These are phyloP conservation scores for Polytrichum formosum DNA, from an alignment of 225 moss, liverwort and hornwort species.

Conservation along the genomic window DNA sequence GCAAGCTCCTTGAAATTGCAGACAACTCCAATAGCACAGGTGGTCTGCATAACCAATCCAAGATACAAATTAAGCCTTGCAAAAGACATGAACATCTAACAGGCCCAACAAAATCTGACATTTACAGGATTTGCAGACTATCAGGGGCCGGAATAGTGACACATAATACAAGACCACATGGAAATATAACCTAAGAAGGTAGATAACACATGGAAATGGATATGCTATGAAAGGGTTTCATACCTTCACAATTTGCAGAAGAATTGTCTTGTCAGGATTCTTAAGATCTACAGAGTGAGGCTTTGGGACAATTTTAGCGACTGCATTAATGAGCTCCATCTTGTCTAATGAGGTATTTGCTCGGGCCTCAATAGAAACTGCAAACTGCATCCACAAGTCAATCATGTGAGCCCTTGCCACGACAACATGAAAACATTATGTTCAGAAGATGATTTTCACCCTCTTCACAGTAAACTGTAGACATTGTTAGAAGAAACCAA, in stretches of 20 bases:
- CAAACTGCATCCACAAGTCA: constrained; percentile 62
- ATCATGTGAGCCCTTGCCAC: too few species aligned
- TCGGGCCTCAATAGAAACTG: constrained; percentile 85
- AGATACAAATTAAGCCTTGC: not conserved
- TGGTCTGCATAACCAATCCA: constrained; percentile 45
- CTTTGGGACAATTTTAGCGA: constrained; percentile 85
- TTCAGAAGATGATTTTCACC: too few species aligned
- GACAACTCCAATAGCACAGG: constrained; percentile 95
- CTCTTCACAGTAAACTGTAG: too few species aligned
- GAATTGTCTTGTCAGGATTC: constrained; percentile 89
- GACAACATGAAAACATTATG: too few species aligned
- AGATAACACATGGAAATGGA: not conserved
- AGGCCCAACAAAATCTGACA: not conserved
- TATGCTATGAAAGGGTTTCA: not conserved
- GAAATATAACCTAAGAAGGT: too few species aligned
- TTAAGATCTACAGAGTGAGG: constrained; percentile 86
- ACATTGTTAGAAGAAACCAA: too few species aligned
- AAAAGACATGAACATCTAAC: not conserved
- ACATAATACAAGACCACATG: too few species aligned
- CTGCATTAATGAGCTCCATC: constrained; percentile 90
- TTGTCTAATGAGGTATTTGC: constrained; percentile 94
- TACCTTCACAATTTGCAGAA: constrained; percentile 97
- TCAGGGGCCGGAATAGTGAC: too few species aligned
- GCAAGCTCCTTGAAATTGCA: constrained; percentile 84
- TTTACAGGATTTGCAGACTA: not conserved